Conservation (phyloP, 371 early-diverging fungal genomes). For the Thermomucor indicae-seudaticae region DNA sequence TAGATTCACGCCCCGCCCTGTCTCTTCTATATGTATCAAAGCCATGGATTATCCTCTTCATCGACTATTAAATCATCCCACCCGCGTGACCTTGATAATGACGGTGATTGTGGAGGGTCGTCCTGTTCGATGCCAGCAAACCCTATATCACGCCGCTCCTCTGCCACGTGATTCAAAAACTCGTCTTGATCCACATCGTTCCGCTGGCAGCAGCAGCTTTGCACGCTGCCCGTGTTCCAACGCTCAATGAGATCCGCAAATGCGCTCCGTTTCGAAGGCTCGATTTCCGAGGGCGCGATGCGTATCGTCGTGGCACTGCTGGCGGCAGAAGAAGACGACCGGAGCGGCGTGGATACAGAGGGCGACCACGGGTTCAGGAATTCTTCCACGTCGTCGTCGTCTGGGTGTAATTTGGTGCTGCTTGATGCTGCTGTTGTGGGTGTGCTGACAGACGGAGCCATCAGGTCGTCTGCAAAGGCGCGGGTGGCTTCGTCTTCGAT, state of each 20-base stretch:
- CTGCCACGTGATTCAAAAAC: constrained; percentile 32
- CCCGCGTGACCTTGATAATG: too few relatives aligned
- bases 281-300: constrained; percentile 17
- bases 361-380: constrained; percentile 10
- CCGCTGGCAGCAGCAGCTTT: too few relatives aligned
- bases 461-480: constrained; percentile 35
- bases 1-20: too few relatives aligned
- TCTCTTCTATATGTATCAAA: too few relatives aligned
- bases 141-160: constrained; percentile 36
- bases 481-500: constrained; percentile 43
- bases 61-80: too few relatives aligned
- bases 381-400: too few relatives aligned
- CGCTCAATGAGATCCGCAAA: constrained; percentile 45
- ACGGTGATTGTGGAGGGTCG: too few relatives aligned
- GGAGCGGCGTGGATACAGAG: neutral
- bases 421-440: constrained; percentile 11
- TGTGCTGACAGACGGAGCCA: constrained; percentile 15
- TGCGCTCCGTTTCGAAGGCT: constrained; percentile 32
- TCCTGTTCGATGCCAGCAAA: constrained; percentile 34
- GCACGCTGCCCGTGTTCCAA: constrained; percentile 25
- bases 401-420: neutral
- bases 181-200: constrained; percentile 13
- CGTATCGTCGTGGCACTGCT: too few relatives aligned
- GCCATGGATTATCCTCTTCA: too few relatives aligned
- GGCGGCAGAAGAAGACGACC: neutral